A percentile compares a stretch with the other conserved stretches of the same genome.
Conservation (phyloP, 805 yeast genomes). For the Brettanomyces naardenensis region DNA sequence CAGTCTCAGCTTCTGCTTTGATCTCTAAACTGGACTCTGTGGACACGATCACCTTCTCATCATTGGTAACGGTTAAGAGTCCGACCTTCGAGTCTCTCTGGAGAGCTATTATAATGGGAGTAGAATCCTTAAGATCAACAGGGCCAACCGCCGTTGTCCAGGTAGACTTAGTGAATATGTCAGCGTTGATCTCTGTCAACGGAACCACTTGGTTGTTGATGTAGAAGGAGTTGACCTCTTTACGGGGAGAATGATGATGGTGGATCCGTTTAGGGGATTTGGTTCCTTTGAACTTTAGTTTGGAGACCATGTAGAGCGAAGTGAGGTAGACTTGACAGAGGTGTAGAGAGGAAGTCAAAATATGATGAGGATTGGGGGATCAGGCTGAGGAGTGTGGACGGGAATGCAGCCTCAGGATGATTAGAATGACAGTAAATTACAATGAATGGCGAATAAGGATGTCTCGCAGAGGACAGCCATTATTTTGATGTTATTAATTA, state of each 20-base stretch:
- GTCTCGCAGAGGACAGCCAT: no score
- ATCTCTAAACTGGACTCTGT: conserved; percentile 4
- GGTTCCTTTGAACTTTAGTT: conserved; percentile 26
- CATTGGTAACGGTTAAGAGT: conserved; percentile 10
- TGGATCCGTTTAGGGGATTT: conserved; percentile 15
- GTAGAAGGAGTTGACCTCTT: conserved; percentile 9
- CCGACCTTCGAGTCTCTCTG: conserved; percentile 9
- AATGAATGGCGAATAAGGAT: no score
- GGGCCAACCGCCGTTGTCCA: conserved; percentile 22
- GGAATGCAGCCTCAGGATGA: no score
- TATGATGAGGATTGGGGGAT: no score
- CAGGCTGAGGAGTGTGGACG: no score
- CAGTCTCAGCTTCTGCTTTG: background rate
- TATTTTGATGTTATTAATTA: no score
- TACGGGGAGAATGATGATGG: conserved; percentile 4
- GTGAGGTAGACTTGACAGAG: no score
- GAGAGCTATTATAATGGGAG: conserved; percentile 16
- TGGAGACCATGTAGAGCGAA: conserved; percentile 24
- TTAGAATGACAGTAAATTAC: no score
- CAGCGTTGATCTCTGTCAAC: conserved; percentile 13
- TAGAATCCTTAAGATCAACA: conserved; percentile 17
- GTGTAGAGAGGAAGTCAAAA: no score
- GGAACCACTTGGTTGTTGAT: conserved; percentile 17
- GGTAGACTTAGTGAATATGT: conserved; percentile 12
- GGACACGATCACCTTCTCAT: conserved; percentile 9